Conservation (phyloP, 306 rosid genomes). For the Citrullus amarus region DNA sequence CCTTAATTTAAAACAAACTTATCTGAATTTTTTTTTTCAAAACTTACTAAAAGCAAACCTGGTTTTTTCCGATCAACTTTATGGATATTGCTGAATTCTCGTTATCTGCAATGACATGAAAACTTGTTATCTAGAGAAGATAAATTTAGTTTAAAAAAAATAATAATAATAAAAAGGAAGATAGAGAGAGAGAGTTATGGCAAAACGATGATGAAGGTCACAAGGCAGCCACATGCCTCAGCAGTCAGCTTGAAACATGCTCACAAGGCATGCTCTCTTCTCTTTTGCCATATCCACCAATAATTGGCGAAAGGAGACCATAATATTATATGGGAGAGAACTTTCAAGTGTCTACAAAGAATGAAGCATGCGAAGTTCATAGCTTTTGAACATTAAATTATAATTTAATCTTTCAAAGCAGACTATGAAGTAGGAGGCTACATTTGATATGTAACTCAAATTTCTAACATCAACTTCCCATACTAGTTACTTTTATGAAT, state of each 20-base stretch:
- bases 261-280: slow-evolving; percentile 26
- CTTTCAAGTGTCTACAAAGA: background rate
- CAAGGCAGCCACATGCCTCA: slow-evolving; percentile 47
- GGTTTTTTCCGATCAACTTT: background rate
- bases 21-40: background rate
- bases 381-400: background rate
- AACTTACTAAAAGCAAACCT: background rate
- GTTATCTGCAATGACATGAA: slow-evolving; percentile 6
- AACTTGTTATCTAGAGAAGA: background rate
- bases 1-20: background rate
- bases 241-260: slow-evolving; percentile 23
- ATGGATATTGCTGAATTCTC: slow-evolving; percentile 4
- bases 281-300: slow-evolving; percentile 32
- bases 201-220: slow-evolving; percentile 24
- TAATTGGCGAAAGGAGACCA: slow-evolving; percentile 36
- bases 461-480: background rate
- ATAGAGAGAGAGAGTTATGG: background rate
- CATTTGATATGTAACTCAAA: background rate
- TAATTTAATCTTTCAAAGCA: background rate
- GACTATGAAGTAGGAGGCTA: background rate
- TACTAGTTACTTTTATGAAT: background rate
- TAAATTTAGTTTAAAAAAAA: background rate
- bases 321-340: slow-evolving; percentile 9
- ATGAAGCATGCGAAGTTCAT: background rate
- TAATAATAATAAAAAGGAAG: background rate